Conservation (phyloP, 352 stramenopile genomes). For the Phytophthora palmivora region DNA sequence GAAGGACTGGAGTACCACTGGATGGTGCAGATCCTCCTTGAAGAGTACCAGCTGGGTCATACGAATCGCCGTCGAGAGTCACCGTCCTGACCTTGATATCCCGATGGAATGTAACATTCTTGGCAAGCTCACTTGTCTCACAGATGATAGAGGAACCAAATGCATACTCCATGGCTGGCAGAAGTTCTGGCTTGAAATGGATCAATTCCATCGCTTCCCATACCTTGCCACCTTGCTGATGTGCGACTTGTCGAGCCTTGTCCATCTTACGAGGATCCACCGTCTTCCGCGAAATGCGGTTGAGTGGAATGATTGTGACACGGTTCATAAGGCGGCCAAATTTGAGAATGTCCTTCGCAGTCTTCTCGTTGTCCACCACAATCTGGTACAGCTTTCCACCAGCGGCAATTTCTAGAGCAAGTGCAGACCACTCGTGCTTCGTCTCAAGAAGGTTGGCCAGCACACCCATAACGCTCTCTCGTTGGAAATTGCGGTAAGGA, state of each 20-base stretch:
- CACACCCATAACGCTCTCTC: conserved; percentile 96
- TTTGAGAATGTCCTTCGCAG: conserved; percentile 97
- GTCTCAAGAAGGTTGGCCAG: conserved; percentile 97
- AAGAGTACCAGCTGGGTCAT: conserved; percentile 97
- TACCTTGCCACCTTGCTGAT: conserved; percentile 90
- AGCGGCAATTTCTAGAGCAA: conserved; percentile 97
- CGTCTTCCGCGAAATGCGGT: conserved; percentile 93
- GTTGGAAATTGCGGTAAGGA: conserved; percentile 94
- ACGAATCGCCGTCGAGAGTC: conserved; percentile 98
- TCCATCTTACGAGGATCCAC: conserved; percentile 81
- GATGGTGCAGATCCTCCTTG: conserved; percentile 89
- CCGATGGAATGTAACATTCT: conserved; percentile 87
- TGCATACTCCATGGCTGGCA: conserved; percentile 97
- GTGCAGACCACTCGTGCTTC: conserved; percentile 93
- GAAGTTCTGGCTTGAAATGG: conserved; percentile 95
- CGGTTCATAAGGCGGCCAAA: conserved; percentile 96
- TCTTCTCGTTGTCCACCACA: conserved; percentile 99
- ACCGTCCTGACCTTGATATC: conserved; percentile 97
- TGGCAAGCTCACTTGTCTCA: conserved; percentile 92
- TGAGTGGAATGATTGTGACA: conserved; percentile 99
- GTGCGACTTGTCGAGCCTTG: conserved; percentile 86
- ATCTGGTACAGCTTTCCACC: conserved; percentile 99
- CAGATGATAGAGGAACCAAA: conserved; percentile 99
- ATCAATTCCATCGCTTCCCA: conserved; percentile 97
- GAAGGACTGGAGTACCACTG: conserved; percentile 73